Conservation (phyloP, 371 early-diverging fungal genomes). For the Lichtheimia corymbifera region DNA sequence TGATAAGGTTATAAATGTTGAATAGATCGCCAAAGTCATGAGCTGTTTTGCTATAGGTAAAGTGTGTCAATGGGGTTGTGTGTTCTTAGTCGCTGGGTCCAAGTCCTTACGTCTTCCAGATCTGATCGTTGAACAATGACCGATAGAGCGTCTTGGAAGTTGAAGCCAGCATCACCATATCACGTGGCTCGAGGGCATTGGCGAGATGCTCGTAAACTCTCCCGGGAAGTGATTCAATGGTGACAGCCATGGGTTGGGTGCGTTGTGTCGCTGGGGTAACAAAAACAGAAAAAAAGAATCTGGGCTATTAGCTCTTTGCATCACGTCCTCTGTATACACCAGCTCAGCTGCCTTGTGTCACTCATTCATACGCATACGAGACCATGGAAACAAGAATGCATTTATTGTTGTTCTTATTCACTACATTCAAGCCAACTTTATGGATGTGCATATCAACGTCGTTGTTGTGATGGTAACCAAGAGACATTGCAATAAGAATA, state of each 20-base stretch:
- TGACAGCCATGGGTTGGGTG: not conserved
- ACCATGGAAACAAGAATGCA: no score
- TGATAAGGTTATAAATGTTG: conserved; percentile 45
- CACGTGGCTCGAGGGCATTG: conserved; percentile 16
- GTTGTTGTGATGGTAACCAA: no score
- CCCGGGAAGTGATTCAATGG: conserved; percentile 10
- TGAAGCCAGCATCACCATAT: conserved; percentile 16
- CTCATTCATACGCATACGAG: no score
- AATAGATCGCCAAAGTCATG: conserved; percentile 62
- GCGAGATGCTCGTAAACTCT: conserved; percentile 15
- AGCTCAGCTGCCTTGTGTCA: no score
- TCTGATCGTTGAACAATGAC: conserved; percentile 10
- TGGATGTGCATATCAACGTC: no score
- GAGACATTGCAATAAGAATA: no score
- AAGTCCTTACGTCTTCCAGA: conserved; percentile 33
- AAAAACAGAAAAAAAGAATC: not conserved
- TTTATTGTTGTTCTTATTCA: no score
- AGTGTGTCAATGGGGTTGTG: no score
- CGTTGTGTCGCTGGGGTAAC: not conserved
- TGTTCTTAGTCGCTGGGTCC: no score
- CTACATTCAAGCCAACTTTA: no score
- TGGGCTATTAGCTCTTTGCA: no score
- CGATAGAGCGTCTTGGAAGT: conserved; percentile 20
- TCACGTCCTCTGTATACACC: no score
- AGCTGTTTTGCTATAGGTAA: conserved; percentile 37